Base-by-base conservation (phyloP, 2,329 filamentous ascomycete species). In the Trichoderma breve region DNA sequence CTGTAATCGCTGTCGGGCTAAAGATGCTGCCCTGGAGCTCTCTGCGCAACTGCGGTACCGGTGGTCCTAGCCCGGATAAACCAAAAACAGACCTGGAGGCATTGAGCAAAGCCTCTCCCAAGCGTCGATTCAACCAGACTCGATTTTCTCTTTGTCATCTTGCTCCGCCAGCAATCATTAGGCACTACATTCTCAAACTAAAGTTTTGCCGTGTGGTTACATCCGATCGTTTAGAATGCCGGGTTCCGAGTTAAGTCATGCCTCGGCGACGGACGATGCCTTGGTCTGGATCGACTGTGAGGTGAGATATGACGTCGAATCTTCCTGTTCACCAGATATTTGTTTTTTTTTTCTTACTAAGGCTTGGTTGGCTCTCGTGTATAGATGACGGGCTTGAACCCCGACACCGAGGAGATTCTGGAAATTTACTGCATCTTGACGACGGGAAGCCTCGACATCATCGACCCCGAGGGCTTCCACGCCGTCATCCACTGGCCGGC, bases 351-450 rank as follows among this genome's bases (percentile, higher is more conserved):
- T 26, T 47, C 30, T 8, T 32, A 36, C 18, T 57, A 39, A 58
- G 15, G 2, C 5, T 15, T 26, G 65, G 28, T 15, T 26, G 65
- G 28, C 26, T 21, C 18, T 15, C 62, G 39, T 57, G 24, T 51
- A 51, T 76, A 97, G 94, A 99, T 99, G 96, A 98, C 82, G n/a
- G 82, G 82, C 12, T 78, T 84, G n/a, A 87, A 97, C 81, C 86
- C 91, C 2, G 88, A 92, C 72, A 89, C 85, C 36, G 95, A 98
- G 79, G 90, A 91, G 71, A 96, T 98, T 78, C 90, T 98, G 78
- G 94, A 97, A 77, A 92, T 98, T 71, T 95, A 92, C 81, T 98
- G 95, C 83, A 92, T 97, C 82, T 89, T 99, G 79, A 99, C 96
- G 8, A 92, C 95, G 76, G 88, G 90, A 68, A 85, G 94, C 73